Evolutionary conservation across 768 basidiomycete species (phyloP).

Genomic region (Guyanaporus albipodus): DNA sequence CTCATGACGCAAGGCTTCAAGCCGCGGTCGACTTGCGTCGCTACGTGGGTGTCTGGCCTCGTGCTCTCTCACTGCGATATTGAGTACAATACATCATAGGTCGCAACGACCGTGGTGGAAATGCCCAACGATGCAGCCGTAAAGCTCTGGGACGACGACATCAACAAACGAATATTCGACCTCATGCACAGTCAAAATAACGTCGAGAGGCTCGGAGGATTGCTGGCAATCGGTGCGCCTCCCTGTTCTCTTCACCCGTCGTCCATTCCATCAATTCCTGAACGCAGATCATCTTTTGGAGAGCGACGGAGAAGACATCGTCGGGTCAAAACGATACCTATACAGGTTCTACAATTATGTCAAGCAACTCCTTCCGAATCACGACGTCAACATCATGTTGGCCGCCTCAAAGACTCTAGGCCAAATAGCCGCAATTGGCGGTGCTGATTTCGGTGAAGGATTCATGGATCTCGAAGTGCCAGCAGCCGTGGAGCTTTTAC

Average conservation of each 20-base stretch:
- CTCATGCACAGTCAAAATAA: conserved; percentile 78
- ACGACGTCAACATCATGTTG: conserved; percentile 92
- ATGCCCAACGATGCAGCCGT: conserved; percentile 78
- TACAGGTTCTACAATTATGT: conserved; percentile 92
- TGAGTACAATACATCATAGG: conserved; percentile 39
- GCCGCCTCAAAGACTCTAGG: conserved; percentile 91
- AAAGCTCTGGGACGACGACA: conserved; percentile 83
- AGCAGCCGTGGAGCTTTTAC: conserved; percentile 74
- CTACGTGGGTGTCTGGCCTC: conserved; percentile 50
- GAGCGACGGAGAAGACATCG: conserved; percentile 72
- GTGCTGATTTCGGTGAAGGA: conserved; percentile 76
- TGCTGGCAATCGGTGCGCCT: conserved; percentile 77
- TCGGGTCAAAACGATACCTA: conserved; percentile 75
- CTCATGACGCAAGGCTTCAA: conserved; percentile 58
- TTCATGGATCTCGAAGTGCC: conserved; percentile 91
- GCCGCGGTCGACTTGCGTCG: conserved; percentile 70
- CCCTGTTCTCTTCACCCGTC: not conserved
- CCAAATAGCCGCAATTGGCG: conserved; percentile 79
- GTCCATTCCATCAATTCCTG: conserved; percentile 7
- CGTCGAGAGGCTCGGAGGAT: conserved; percentile 79
- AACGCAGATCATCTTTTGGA: conserved; percentile 66
- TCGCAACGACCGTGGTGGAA: conserved; percentile 68
- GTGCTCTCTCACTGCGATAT: conserved; percentile 6
- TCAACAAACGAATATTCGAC: conserved; percentile 75
- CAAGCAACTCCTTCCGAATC: conserved; percentile 85